phyloP scores from a whole-genome alignment of 108 stramenopile genomes.

The Asterionellopsis glacialis region DNA sequence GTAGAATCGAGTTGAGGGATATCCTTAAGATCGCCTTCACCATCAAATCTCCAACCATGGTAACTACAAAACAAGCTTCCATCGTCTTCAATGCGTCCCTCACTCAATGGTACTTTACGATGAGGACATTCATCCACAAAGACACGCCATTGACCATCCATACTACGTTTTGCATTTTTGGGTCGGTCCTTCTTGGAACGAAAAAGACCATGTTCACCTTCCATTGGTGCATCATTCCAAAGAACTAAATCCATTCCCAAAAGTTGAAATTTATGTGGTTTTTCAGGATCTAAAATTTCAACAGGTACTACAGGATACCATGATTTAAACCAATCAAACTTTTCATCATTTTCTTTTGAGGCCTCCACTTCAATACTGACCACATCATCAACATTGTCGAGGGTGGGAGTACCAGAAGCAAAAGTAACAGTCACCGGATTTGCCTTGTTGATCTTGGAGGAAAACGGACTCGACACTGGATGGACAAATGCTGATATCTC shows the following conservation, averaged over 20 bases:
- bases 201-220: conserved; percentile 4
- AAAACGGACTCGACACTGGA: too few species aligned
- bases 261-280: conserved; percentile 24
- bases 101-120: conserved; percentile 53
- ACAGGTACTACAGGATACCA: conserved; percentile 41
- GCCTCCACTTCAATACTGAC: too few species aligned
- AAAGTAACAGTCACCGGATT: too few species aligned
- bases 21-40: conserved; percentile 18
- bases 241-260: conserved; percentile 31
- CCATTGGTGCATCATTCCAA: conserved; percentile 36
- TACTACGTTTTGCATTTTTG: conserved; percentile 2
- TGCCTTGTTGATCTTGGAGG: too few species aligned
- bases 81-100: conserved; percentile 56
- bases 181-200: conserved; percentile 20
- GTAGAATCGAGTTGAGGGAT: conserved; percentile 13
- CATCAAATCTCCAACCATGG: conserved; percentile 60
- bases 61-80: conserved; percentile 50
- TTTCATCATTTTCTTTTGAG: too few species aligned
- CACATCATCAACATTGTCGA: too few species aligned
- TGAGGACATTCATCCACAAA: conserved; percentile 59
- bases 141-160: conserved; percentile 23
- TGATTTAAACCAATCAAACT: conserved; percentile 39
- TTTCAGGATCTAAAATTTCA: conserved; percentile 29
- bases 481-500: too few species aligned
- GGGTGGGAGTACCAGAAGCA: too few species aligned